Conservation (phyloP, 371 early-diverging fungal species). For the Mucor circinelloides region DNA sequence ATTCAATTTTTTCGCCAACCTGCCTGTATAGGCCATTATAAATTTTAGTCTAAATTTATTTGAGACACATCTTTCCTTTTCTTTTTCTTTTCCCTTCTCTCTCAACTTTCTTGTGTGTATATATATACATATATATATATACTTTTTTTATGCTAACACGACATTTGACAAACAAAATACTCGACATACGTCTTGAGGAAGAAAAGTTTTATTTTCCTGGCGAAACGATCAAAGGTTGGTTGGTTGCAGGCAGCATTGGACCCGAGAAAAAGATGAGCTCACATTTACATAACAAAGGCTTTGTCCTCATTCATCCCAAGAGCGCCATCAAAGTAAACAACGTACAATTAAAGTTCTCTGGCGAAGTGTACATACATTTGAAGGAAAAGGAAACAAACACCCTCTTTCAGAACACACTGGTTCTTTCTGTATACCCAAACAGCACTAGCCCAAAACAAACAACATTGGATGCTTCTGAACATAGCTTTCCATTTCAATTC, state of each 20-base stretch:
- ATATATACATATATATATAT: neutral
- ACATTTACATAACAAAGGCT: slow-evolving; percentile 22
- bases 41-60: neutral
- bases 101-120: neutral
- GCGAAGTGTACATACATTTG: slow-evolving; percentile 34
- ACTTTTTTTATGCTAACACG: slow-evolving; percentile 8
- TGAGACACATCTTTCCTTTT: neutral
- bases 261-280: neutral
- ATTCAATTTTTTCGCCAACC: neutral
- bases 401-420: slow-evolving; percentile 37
- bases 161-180: slow-evolving; percentile 27
- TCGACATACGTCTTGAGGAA: slow-evolving; percentile 46
- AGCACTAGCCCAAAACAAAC: slow-evolving; percentile 16
- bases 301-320: slow-evolving; percentile 41
- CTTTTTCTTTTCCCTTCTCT: neutral
- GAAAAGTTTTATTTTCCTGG: slow-evolving; percentile 58
- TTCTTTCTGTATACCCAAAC: slow-evolving; percentile 22
- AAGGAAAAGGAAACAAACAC: slow-evolving; percentile 45
- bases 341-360: slow-evolving; percentile 42
- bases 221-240: slow-evolving; percentile 49
- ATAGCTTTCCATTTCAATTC: slow-evolving; percentile 46
- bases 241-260: neutral
- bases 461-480: slow-evolving; percentile 38
- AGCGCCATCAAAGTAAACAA: slow-evolving; percentile 47
- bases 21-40: neutral